These are phyloP conservation scores for Ploettnerulaceae sp. DNA, from an alignment of 2,329 filamentous ascomycete species.

Conservation along the genomic window DNA sequence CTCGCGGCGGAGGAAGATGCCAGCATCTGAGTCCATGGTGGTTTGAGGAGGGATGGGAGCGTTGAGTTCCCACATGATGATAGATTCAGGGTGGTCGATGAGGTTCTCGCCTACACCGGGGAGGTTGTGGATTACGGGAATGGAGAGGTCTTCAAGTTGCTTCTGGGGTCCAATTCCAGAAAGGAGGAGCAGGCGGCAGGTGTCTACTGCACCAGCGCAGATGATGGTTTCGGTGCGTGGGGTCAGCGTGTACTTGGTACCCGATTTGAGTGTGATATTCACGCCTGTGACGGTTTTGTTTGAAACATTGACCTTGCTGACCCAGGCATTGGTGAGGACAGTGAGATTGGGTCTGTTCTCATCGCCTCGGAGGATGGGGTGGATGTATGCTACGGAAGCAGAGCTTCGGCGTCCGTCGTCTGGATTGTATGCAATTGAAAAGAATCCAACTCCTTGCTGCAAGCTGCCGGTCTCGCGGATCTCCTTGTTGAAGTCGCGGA, in stretches of 20 bases:
- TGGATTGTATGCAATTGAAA: constrained; percentile 87
- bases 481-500: constrained; percentile 81
- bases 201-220: constrained; percentile 37
- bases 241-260: constrained; percentile 50
- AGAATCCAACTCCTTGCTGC: constrained; percentile 78
- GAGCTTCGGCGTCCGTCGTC: constrained; percentile 80
- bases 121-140: constrained; percentile 31
- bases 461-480: constrained; percentile 70
- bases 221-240: constrained; percentile 65
- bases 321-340: constrained; percentile 82
- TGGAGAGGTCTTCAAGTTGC: constrained; percentile 32
- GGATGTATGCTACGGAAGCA: constrained; percentile 87
- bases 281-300: constrained; percentile 69
- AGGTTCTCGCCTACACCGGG: constrained; percentile 36
- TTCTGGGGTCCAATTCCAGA: constrained; percentile 36
- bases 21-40: constrained; percentile 48
- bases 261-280: constrained; percentile 55
- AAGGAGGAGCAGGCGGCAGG: constrained; percentile 37
- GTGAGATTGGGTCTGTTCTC: constrained; percentile 81
- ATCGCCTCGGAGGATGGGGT: constrained; percentile 79
- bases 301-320: constrained; percentile 71
- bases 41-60: constrained; percentile 37
- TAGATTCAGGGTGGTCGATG: constrained; percentile 35
- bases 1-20: constrained; percentile 72
- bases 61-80: constrained; percentile 48